Conservation (phyloP, 129 eudicot genomes). For the Flaveria linearis region DNA sequence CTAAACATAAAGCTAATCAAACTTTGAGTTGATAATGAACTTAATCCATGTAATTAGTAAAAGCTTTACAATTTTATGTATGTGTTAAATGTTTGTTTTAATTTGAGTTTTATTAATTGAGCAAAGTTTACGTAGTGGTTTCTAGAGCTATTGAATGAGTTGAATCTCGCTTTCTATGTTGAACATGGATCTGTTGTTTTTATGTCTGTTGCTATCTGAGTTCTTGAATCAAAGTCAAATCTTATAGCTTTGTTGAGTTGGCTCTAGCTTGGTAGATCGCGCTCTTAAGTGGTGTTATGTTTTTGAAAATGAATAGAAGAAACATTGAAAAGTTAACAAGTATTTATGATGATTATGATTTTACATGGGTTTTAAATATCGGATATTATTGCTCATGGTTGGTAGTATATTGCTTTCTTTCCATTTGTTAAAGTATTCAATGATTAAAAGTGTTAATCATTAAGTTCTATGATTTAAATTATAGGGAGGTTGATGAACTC, state of each 20-base stretch:
- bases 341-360: constrained; percentile 4
- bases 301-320: not conserved
- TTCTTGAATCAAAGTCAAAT: not conserved
- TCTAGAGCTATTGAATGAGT: not conserved
- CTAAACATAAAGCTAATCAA: not conserved
- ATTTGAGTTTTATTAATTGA: not conserved
- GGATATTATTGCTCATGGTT: not conserved
- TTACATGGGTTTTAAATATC: not conserved
- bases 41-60: not conserved
- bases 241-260: not conserved
- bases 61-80: not conserved
- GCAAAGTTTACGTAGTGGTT: not conserved
- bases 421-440: not conserved
- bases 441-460: not conserved
- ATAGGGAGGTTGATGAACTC: constrained; percentile 7
- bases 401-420: not conserved
- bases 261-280: not conserved
- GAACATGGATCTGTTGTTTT: constrained; percentile 1
- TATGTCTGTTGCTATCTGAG: not conserved
- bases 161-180: not conserved
- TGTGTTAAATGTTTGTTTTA: not conserved
- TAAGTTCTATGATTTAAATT: not conserved
- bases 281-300: not conserved
- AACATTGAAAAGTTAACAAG: not conserved
- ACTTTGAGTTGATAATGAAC: not conserved